phyloP scores from a whole-genome alignment of 1,139 yeast species.

The Meyerozyma carpophila region DNA sequence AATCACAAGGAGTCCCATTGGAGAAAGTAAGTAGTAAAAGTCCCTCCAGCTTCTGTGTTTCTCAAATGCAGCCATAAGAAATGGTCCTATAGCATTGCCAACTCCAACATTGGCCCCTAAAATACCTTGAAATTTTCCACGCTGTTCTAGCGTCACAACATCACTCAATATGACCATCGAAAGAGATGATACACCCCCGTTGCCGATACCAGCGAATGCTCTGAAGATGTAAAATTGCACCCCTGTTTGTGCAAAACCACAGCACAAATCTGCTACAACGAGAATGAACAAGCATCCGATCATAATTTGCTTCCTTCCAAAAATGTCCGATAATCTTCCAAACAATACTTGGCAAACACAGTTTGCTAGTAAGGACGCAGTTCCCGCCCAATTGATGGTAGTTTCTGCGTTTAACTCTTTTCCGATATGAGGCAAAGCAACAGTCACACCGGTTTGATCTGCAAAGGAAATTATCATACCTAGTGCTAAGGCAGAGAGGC shows the following conservation, averaged over 20 bases:
- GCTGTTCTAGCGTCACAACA: slow-evolving; percentile 32
- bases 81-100: slow-evolving; percentile 54
- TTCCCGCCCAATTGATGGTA: slow-evolving; percentile 45
- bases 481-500: slow-evolving; percentile 22
- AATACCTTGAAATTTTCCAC: slow-evolving; percentile 43
- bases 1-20: slow-evolving; percentile 29
- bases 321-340: slow-evolving; percentile 39
- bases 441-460: slow-evolving; percentile 39
- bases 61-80: slow-evolving; percentile 50
- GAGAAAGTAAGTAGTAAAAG: slow-evolving; percentile 43
- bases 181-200: slow-evolving; percentile 40
- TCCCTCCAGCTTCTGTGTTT: slow-evolving; percentile 43
- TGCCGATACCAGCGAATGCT: slow-evolving; percentile 41
- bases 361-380: slow-evolving; percentile 42
- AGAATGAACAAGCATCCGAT: slow-evolving; percentile 28
- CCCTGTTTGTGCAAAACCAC: slow-evolving; percentile 36
- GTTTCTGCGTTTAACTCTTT: slow-evolving; percentile 29
- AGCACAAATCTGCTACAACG: slow-evolving; percentile 35
- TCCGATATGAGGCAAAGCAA: slow-evolving; percentile 38
- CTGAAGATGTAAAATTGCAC: slow-evolving; percentile 35
- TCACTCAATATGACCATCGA: slow-evolving; percentile 42
- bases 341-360: slow-evolving; percentile 38
- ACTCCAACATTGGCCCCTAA: slow-evolving; percentile 47
- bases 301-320: slow-evolving; percentile 40
- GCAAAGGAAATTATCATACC: slow-evolving; percentile 31